These are phyloP conservation scores for Trametes cingulata DNA, from an alignment of 768 basidiomycete species.

Conservation along the genomic window DNA sequence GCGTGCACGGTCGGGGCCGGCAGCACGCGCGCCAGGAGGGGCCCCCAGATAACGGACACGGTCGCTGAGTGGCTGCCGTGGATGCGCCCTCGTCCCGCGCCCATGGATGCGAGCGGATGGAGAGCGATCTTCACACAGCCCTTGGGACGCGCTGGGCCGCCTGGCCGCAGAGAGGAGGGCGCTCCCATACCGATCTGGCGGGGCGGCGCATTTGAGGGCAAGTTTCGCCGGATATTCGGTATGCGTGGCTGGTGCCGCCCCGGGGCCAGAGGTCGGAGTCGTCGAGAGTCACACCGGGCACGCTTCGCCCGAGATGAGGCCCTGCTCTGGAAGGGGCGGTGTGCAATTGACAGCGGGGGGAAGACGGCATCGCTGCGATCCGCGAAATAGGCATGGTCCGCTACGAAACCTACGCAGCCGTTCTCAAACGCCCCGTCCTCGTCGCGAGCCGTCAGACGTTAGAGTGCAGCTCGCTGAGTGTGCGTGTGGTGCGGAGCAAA, in stretches of 20 bases:
- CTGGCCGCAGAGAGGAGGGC: neutral
- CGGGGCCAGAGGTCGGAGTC: constrained; percentile 1
- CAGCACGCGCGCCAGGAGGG: neutral
- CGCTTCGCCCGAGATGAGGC: constrained; percentile 1
- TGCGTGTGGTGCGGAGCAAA: neutral
- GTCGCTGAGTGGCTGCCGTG: neutral
- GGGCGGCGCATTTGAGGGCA: constrained; percentile 11
- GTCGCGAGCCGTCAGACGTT: neutral
- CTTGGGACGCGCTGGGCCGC: constrained; percentile 1
- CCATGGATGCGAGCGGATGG: constrained; percentile 9
- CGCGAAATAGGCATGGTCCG: constrained; percentile 5
- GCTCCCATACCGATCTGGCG: constrained; percentile 20
- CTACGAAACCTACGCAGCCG: neutral
- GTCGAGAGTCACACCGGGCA: constrained; percentile 6
- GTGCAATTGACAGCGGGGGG: neutral
- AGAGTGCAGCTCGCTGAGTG: neutral
- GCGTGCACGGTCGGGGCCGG: constrained; percentile 13
- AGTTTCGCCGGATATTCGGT: constrained; percentile 20
- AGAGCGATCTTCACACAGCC: constrained; percentile 15
- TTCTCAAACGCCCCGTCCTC: neutral
- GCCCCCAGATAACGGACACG: constrained; percentile 2
- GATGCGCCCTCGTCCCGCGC: neutral
- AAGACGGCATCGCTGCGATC: neutral
- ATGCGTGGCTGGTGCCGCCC: constrained; percentile 6
- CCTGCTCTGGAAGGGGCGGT: neutral